Evolutionary conservation across 2,329 filamentous ascomycete genomes (phyloP), one percentile per base, ranked within the genome.

Genomic region (Sclerotinia sclerotiorum): DNA sequence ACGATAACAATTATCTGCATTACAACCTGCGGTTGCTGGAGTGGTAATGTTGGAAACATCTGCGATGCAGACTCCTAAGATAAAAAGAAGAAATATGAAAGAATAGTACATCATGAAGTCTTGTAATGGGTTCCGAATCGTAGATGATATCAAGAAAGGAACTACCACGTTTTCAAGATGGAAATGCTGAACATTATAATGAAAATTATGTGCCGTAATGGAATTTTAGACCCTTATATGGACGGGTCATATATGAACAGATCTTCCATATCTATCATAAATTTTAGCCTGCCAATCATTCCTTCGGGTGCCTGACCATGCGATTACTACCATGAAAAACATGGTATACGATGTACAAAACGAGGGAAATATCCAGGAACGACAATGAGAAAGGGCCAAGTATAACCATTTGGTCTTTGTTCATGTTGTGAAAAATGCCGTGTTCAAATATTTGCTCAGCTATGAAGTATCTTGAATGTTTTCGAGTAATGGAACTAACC

Each of bases 1-100:
- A 42, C 67, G 67, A 57, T 64, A 64, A 44, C 67, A 68, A 27
- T 68, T 68, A 29, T 68, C 67, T 49, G 49, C 52, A 51, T 65
- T 46, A 44, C 67, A 68, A n/a, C 49, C n/a, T 49, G 52, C 27
- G 6, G n/a, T 42, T 42, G 19, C 11, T 11, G 27, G n/a, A 35
- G 65, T 44, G 15, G 17, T 58, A 17, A 44, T 67, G 15, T 42
- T 67, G 10, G 17, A 19, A 24, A 29, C 27, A 19, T 29, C 21
- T 52, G 57, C 56, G 15, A 46, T 51, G 24, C 44, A 54, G 48
- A 24, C n/a, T 51, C 48, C 27, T 51, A 49, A 19, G 46, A 63
- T 19, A 27, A 27, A 48, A 46, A 51, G 13, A 10, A 44, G 35
- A 46, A 42, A 4, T 42, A 6, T 44, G 3, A 39, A 15, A 60